Evolutionary conservation across 345 rosid species (phyloP), one percentile per base, ranked within the genome.

Genomic region (Microcos paniculata): DNA sequence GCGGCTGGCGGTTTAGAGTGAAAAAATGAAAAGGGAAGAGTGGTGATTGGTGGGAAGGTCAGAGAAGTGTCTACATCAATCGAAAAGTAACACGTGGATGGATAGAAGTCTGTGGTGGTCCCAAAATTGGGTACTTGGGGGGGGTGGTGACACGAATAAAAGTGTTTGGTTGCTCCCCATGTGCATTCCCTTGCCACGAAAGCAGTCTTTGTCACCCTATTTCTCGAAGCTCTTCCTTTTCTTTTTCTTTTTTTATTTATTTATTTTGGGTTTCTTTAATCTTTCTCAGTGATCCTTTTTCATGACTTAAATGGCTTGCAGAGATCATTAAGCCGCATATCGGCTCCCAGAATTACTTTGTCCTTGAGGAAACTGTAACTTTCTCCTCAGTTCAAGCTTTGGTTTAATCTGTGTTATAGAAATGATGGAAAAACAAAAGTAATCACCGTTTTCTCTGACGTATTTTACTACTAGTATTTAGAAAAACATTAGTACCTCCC

Each of bases 161-260:
- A 4, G 56, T 31, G 14, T 74, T 77, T 51, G 52, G 83, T 76
- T 74, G 85, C 84, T 24, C 38, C 76, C 88, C 90, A 87, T 87
- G 88, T 87, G 88, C 85, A 28, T 77, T 63, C 66, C 31, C 79
- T 59, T 76, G 53, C 52, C 77, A 40, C 33, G 45, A 51, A 77
- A 71, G 82, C 80, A 73, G 67, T 52, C 76, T 31, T 65, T 71
- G 64, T 72, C 81, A 19, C 56, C 26, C 56, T 26, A 30, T 18
- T 75, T 31, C 33, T 31, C 40, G 9, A 0, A 11, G 7, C 64
- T 13, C 14, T 1, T 31, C 46, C 15, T 18, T 38, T 16, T 76
- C 15, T n/a, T 13, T 19, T 18, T 1, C 9, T 1, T 40, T 43
- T 16, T 1, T 8, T 23, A 46, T 21, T 21, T 9, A 8, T 51